These are phyloP conservation scores for Ganoderma boninense DNA, from an alignment of 1,284 basidiomycete species.

Conservation along the genomic window DNA sequence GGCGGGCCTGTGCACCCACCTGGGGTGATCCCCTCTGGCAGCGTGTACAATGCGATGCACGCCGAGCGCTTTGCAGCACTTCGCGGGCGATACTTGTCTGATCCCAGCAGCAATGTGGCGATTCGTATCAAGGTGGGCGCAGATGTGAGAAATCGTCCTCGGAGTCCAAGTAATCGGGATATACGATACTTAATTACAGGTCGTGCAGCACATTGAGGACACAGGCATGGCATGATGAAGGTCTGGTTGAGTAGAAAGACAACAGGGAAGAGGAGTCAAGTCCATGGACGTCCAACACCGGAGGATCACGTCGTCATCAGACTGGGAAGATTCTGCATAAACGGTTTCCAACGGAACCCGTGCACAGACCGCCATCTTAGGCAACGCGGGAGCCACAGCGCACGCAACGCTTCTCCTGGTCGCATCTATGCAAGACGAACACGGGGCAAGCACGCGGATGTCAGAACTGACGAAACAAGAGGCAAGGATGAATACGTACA, in stretches of 20 bases:
- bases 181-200: neutral
- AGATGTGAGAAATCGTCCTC: neutral
- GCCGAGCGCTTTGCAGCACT: neutral
- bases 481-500: conserved; percentile 30
- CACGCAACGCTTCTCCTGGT: conserved; percentile 33
- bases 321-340: neutral
- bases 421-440: conserved; percentile 9
- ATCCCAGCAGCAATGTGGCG: neutral
- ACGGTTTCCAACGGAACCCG: neutral
- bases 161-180: neutral
- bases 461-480: neutral
- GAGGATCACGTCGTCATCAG: neutral
- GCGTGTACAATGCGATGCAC: neutral
- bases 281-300: neutral
- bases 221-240: neutral
- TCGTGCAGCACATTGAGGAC: neutral
- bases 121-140: neutral
- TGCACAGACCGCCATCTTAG: neutral
- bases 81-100: neutral
- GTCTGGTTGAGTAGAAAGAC: neutral
- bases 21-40: neutral
- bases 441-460: neutral
- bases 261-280: neutral
- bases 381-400: conserved; percentile 26
- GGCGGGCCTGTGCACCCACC: neutral